phyloP scores from a whole-genome alignment of 164 flowering plant genomes.

The Platanus orientalis region DNA sequence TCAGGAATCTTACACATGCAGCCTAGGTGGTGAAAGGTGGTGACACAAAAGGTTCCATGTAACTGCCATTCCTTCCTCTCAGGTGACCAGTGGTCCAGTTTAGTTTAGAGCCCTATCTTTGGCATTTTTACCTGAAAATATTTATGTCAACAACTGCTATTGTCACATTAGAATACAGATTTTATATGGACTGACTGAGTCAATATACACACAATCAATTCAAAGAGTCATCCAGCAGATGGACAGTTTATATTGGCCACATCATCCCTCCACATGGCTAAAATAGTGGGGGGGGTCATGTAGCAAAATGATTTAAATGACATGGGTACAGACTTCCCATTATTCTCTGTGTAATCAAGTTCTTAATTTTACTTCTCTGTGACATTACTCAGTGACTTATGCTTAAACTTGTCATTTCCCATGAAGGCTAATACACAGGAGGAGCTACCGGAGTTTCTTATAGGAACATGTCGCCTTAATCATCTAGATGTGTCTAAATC shows the following conservation, averaged over 20 bases:
- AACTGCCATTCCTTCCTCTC: neutral
- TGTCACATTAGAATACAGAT: neutral
- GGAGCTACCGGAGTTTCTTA: slow-evolving; percentile 84
- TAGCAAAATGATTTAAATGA: neutral
- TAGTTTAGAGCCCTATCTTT: too few relatives aligned
- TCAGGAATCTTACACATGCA: neutral
- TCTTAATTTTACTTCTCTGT: neutral
- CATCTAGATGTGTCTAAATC: slow-evolving; percentile 71
- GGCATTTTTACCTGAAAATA: too few relatives aligned
- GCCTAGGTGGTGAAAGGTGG: too few relatives aligned
- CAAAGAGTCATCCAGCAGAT: too few relatives aligned
- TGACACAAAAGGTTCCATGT: too few relatives aligned
- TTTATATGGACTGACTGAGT: neutral
- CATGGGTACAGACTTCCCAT: neutral
- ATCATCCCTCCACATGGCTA: neutral
- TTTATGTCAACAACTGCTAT: too few relatives aligned
- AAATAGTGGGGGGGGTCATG: neutral
- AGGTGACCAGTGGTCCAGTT: neutral
- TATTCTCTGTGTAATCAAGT: neutral
- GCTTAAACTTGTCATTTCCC: neutral
- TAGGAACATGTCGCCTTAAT: slow-evolving; percentile 81
- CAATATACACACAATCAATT: neutral
- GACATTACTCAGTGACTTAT: too few relatives aligned
- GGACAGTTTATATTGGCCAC: neutral
- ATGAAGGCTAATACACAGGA: slow-evolving; percentile 72